Evolutionary conservation across 345 rosid genomes (phyloP).

Genomic region (Mallotus nudiflorus): DNA sequence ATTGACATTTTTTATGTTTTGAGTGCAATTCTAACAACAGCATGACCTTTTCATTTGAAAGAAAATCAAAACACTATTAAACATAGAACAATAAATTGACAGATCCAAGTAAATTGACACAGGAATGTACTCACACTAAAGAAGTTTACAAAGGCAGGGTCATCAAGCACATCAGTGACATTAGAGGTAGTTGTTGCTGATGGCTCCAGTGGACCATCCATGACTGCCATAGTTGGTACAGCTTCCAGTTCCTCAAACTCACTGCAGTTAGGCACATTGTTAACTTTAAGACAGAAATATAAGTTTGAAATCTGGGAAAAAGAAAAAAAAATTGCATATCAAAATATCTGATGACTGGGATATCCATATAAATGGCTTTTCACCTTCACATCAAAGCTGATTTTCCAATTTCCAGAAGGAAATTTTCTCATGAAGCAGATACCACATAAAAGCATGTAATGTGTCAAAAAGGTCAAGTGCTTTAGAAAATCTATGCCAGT

Average conservation of each 20-base stretch:
- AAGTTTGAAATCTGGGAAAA: no score
- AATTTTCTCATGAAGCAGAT: no score
- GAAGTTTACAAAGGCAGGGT: slow-evolving; percentile 82
- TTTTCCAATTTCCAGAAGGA: neutral
- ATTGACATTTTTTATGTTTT: no score
- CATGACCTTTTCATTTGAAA: no score
- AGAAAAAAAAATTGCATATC: neutral
- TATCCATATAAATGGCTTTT: neutral
- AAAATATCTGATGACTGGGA: neutral
- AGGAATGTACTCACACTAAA: slow-evolving; percentile 61
- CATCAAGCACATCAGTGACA: slow-evolving; percentile 62
- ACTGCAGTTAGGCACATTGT: slow-evolving; percentile 35
- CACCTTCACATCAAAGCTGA: neutral
- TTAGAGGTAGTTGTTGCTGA: slow-evolving; percentile 43
- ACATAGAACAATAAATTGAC: no score
- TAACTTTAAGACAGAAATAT: no score
- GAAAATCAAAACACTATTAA: no score
- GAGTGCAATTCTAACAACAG: no score
- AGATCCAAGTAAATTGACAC: neutral
- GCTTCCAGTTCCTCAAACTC: slow-evolving; percentile 97
- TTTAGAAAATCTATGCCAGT: neutral
- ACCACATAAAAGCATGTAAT: no score
- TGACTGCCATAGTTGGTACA: slow-evolving; percentile 81
- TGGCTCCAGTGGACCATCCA: slow-evolving; percentile 92
- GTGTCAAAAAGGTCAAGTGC: no score